Evolutionary conservation across 257 asterid species (phyloP), one percentile per base, ranked within the genome.

Genomic region (Scutellaria galericulata): DNA sequence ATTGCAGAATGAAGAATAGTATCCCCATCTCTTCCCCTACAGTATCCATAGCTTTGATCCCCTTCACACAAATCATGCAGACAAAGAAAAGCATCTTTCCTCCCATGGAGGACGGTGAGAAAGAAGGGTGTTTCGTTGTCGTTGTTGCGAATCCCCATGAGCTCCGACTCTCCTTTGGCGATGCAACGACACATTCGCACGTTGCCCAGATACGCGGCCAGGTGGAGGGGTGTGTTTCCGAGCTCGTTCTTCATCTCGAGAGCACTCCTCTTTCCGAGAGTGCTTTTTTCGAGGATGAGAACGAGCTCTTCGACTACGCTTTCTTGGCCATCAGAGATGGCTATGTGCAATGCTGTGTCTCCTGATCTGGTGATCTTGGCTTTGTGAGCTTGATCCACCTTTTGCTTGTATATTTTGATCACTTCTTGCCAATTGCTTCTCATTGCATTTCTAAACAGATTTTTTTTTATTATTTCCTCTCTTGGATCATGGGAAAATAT

Each of bases 51-150:
- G 10, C 73, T 66, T 3, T 27, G 18, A 0, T 6, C n/a, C 0
- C 1, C 0, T 0, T 4, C 0, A 10, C 78, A 70, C 1, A 66
- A 5, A 0, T 0, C 0, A 60, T 59, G 71, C 1, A 83, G 61
- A 4, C 69, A 56, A 5, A 45, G 72, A 71, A 74, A 83, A 9
- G 78, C 84, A 0, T 71, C 73, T 70, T 63, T 83, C 52, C 72
- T 66, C 7, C 87, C 87, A 35, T 79, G 73, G 9, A 73, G 73
- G 42, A 68, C 87, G 8, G 87, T 79, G 18, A 65, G 71, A 76
- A 70, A 83, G 27, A 83, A 63, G 1, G 87, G 83, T 9, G 87
- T 83, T 64, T 79, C 84, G 4, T 40, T 13, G 0, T 83, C 82
- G 0, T 2, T 4, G 35, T 83, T 80, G 3, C 82, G 81, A 11